Evolutionary conservation across 2,329 filamentous ascomycete genomes (phyloP).

Genomic region (Scleromitrula shiraiana): DNA sequence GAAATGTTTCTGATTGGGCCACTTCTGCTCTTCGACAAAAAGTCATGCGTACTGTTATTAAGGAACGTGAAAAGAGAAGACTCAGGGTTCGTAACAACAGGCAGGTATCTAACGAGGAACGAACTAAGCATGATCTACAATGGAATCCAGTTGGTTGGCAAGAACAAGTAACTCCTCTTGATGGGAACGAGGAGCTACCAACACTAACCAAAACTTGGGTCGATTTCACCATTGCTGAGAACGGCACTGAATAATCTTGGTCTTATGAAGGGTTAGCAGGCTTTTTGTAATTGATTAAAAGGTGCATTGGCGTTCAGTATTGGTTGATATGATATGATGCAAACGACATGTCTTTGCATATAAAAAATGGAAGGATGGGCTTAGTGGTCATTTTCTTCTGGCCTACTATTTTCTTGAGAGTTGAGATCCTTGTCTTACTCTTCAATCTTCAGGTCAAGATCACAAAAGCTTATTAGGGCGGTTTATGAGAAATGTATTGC

Average conservation of each 20-base stretch:
- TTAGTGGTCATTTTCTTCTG: conserved; percentile 7
- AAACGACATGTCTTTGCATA: conserved; percentile 11
- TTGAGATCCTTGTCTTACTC: neutral
- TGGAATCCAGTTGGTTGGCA: conserved; percentile 30
- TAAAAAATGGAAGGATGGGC: conserved; percentile 9
- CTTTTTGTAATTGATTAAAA: conserved; percentile 10
- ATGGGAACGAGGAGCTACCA: conserved; percentile 18
- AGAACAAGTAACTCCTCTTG: conserved; percentile 24
- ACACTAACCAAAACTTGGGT: conserved; percentile 23
- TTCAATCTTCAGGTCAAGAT: conserved; percentile 1
- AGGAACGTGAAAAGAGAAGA: conserved; percentile 51
- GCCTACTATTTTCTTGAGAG: conserved; percentile 7
- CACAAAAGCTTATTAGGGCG: conserved; percentile 1
- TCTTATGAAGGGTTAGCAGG: neutral
- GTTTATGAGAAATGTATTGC: conserved; percentile 8
- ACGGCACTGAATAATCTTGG: neutral
- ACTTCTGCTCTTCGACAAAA: conserved; percentile 39
- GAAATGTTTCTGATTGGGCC: conserved; percentile 43
- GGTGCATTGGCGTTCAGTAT: conserved; percentile 13
- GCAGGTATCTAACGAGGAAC: conserved; percentile 23
- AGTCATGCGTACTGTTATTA: conserved; percentile 42
- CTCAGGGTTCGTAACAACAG: conserved; percentile 18
- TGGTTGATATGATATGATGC: conserved; percentile 7
- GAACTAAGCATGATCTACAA: conserved; percentile 19
- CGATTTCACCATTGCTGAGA: conserved; percentile 11